phyloP scores from a whole-genome alignment of 2,329 filamentous ascomycete species.

The Paecilomyces formosus region DNA sequence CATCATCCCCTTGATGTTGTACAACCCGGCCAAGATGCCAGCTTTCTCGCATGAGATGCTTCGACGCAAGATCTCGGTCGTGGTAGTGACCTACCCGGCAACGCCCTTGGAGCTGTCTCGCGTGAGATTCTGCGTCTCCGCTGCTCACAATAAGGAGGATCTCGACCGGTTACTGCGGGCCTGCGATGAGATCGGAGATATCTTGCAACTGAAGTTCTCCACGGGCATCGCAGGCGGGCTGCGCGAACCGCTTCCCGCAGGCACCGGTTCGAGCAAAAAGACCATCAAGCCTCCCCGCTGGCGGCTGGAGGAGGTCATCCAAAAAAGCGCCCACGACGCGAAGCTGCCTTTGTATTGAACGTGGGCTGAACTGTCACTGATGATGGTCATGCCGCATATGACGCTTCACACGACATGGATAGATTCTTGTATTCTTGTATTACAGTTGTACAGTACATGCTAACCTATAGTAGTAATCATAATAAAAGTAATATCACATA shows the following conservation, averaged over 20 bases:
- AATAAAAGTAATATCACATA: neutral
- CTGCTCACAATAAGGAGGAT: constrained; percentile 94
- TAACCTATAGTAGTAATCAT: neutral
- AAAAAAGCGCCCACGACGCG: constrained; percentile 61
- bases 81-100: constrained; percentile 90
- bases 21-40: constrained; percentile 93
- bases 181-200: constrained; percentile 85
- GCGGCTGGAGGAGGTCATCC: constrained; percentile 65
- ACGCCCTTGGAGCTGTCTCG: constrained; percentile 88
- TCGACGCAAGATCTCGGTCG: constrained; percentile 88
- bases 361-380: neutral
- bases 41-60: constrained; percentile 98
- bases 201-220: constrained; percentile 87
- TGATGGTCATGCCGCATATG: neutral
- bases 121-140: constrained; percentile 85
- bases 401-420: neutral
- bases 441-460: neutral
- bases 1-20: constrained; percentile 85
- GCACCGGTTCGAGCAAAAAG: constrained; percentile 40
- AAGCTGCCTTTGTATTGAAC: constrained; percentile 60
- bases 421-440: neutral
- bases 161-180: constrained; percentile 77
- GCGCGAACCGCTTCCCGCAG: constrained; percentile 59
- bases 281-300: constrained; percentile 61
- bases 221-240: constrained; percentile 83